Evolutionary conservation across 768 basidiomycete species (phyloP), one percentile per base, ranked within the genome.

Genomic region (Boletus barrowsii): DNA sequence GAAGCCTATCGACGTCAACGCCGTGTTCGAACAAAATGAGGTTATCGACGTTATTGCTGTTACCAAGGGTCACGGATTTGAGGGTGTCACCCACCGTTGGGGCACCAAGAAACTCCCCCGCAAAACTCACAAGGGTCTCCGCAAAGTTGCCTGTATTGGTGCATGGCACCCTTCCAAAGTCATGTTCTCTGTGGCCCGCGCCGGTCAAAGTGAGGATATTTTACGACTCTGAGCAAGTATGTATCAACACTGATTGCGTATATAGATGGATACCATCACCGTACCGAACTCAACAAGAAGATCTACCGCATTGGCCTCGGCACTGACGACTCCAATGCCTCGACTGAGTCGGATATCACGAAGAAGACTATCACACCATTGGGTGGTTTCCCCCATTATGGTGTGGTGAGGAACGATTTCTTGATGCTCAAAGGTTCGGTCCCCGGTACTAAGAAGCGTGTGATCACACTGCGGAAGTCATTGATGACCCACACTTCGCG

Each of bases 161-260:
- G 94, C 93, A 71, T 96, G 93, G 93, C 93, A 96, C 82, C 94
- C 93, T 72, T 89, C 88, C 67, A 97, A 96, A 79, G 97, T 99
- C 84, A 98, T 98, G 96, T 98, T 93, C 86, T 95, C 94, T n/a
- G 97, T 99, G 66, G 97, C 95, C 57, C 95, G 97, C 82, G 95
- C 97, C 64, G 97, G 97, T 91, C 96, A 98, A 89, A 91, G 90
- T 93, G 73, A 65, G 92, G 80, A 41, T 55, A 68, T 39, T 46
- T 54, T 49, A 6, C 18, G 24, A 48, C 32, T 35, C 47, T 44
- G 13, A 32, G 20, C 20, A 42, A 3, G 42, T 24, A 18, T 15
- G 17, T 13, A 46, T 42, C n/a, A 55, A n/a, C 10, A 26, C 53
- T 36, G 36, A 64, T 49, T 53, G 32, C 13, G 17, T 59, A 9